Conservation (phyloP, 495 filamentous ascomycete species). For the Rusavskia elegans region DNA sequence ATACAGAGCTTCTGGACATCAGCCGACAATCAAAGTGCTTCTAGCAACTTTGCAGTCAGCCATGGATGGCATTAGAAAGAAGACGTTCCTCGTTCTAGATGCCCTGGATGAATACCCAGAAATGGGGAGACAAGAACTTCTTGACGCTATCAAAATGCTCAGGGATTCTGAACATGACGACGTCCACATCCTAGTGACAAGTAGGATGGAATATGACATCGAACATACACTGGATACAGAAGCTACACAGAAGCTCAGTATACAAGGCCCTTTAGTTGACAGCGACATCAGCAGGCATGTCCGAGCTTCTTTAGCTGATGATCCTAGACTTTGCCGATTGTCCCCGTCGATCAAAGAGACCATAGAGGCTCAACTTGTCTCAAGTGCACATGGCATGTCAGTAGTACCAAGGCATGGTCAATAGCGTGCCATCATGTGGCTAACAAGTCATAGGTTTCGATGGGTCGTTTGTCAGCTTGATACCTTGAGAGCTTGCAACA, state of each 20-base stretch:
- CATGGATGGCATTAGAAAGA: background rate
- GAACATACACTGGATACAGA: conserved; percentile 12
- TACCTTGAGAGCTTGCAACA: conserved; percentile 14
- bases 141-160: conserved; percentile 11
- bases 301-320: conserved; percentile 13
- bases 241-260: background rate
- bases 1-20: background rate
- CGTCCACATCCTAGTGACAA: conserved; percentile 21
- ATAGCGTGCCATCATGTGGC: background rate
- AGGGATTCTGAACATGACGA: background rate
- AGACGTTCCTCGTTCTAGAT: conserved; percentile 11
- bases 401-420: conserved; percentile 1
- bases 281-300: conserved; percentile 18
- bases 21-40: background rate
- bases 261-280: conserved; percentile 10
- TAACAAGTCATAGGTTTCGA: conserved; percentile 18
- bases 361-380: conserved; percentile 12
- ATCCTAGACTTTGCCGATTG: conserved; percentile 15
- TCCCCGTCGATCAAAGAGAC: conserved; percentile 10
- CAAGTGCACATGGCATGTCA: conserved; percentile 19
- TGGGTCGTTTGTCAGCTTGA: conserved; percentile 25
- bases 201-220: conserved; percentile 20
- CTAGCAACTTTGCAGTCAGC: background rate
- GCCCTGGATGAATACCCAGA: conserved; percentile 13
- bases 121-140: conserved; percentile 5